Evolutionary conservation across 2,329 filamentous ascomycete species (phyloP), one percentile per base, ranked within the genome.

Genomic region (Pestalotiopsis sp.): DNA sequence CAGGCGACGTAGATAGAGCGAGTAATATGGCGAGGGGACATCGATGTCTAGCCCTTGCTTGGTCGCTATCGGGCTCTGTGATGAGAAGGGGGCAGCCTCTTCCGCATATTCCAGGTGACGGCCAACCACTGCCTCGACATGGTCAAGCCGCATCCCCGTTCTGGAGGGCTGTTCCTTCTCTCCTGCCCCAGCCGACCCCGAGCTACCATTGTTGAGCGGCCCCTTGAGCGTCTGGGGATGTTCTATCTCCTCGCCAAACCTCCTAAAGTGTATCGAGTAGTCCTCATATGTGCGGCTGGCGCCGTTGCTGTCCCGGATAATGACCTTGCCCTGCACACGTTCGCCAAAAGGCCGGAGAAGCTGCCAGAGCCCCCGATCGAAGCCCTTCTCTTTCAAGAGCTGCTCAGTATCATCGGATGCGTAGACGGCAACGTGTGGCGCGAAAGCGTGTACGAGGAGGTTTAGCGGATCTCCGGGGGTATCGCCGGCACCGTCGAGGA

Each of bases 301-400:
- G 9, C 96, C 95, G 73, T 93, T 90, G 77, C 95, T 98, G 80
- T 99, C 96, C 74, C 96, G 86, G 67, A 98, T 91, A 3, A 93
- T 93, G 65, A 99, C 92, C 76, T 96, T 97, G 38, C 96, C 96
- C 64, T 92, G 89, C 0, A 98, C 87, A 17, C 87, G 88, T 81
- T 99, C 96, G 38, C 96, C 96, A 82, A 97, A 99, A 0, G 96
- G 95, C 64, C 95, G 87, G 68, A 99, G 82, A 27, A 99, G 83
- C 79, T 97, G 93, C 84, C 94, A 91, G 63, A 99, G 85, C 0
- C 95, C 95, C 59, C 90, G 87, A 52, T 89, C 84, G 73, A 98
- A 93, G 0, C 97, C 97, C 81, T 99, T 99, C 72, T 92, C 90
- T 69, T 85, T 86, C 67, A 94, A 87, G 69, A 99, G 82, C 68